Evolutionary conservation across 1,139 yeast species (phyloP).

Genomic region (Yamadazyma dushanensis): DNA sequence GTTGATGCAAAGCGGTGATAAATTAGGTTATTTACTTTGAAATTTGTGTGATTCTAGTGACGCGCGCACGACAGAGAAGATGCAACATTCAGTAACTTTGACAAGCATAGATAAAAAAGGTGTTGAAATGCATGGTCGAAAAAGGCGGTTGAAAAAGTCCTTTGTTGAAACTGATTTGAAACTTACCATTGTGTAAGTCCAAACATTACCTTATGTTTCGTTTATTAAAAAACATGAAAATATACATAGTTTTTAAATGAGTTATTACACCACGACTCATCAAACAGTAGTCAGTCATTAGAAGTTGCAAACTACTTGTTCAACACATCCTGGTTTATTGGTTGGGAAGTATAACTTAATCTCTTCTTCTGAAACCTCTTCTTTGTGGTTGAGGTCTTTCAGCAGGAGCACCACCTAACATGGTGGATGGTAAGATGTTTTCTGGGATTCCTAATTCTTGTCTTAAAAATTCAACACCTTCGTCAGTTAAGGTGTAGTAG

Average conservation of each 20-base stretch:
- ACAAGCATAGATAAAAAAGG: too few relatives aligned
- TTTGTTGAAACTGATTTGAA: too few relatives aligned
- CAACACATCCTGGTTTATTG: too few relatives aligned
- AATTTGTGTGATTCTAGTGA: background rate
- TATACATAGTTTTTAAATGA: constrained; percentile 15
- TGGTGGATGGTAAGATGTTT: constrained; percentile 98
- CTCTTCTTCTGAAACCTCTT: constrained; percentile 52
- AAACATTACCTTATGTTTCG: constrained; percentile 16
- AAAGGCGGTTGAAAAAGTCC: too few relatives aligned
- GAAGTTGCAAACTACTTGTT: too few relatives aligned
- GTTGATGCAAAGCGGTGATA: background rate
- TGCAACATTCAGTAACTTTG: background rate
- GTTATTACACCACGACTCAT: too few relatives aligned
- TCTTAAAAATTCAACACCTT: constrained; percentile 98
- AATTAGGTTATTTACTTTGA: constrained; percentile 1
- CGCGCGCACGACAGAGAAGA: background rate
- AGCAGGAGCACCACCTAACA: constrained; percentile 92
- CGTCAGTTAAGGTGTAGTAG: constrained; percentile 99
- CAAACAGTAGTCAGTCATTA: too few relatives aligned
- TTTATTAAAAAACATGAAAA: constrained; percentile 20
- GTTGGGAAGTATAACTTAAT: constrained; percentile 29
- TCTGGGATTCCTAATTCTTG: constrained; percentile 98
- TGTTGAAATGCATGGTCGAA: too few relatives aligned
- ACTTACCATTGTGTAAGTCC: background rate
- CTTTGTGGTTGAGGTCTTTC: constrained; percentile 62